Evolutionary conservation across 177 flowering plant species (phyloP), one percentile per base, ranked within the genome.

Genomic region (Vitis hybrid): DNA sequence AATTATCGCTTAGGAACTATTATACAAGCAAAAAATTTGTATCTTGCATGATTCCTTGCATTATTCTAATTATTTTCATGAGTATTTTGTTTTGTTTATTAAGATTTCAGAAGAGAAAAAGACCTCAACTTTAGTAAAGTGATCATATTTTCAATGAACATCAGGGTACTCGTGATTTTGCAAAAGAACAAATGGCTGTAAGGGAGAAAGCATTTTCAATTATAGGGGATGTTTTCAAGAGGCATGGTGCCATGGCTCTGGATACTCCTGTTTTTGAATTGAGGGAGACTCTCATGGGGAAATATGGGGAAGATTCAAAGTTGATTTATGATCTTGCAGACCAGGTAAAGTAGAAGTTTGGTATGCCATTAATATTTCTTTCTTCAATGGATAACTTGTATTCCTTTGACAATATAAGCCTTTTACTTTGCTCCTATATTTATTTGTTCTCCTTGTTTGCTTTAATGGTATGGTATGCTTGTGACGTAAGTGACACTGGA

Each of bases 281-380:
- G 83, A 85, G 93, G 72, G 98, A 96, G 80, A 96, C 97, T 71
- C 87, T 93, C 19, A 93, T 82, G 91, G 99, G 98, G 58, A 96
- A 93, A 66, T 96, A 96, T 76, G 98, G 99, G 58, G 98, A 95
- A 80, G 99, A 95, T 74, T 93, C 99, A 52, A 95, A 95, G 73
- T 80, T 95, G 82, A 85, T 95, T 72, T 93, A 90, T 82, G 99
- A 95, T 85, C 97, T 95, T 68, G 98, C 99, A 62, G 99, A 95
- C 71, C 99, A 93, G 97, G 98, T 93, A 74, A 71, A 40, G 9
- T 40, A 5, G 9, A 40, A 8, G 48, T 7, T 40, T 6, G 9
- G 48, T 40, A 40, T 5, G 2, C 48, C 48, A 40, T 40, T 40
- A 40, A 32, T 67, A 52, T 17, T 60, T 75, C 18, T 34, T 55